Base-by-base conservation (phyloP, 1,139 yeast genomes). In the Meyerozyma carpophila region DNA sequence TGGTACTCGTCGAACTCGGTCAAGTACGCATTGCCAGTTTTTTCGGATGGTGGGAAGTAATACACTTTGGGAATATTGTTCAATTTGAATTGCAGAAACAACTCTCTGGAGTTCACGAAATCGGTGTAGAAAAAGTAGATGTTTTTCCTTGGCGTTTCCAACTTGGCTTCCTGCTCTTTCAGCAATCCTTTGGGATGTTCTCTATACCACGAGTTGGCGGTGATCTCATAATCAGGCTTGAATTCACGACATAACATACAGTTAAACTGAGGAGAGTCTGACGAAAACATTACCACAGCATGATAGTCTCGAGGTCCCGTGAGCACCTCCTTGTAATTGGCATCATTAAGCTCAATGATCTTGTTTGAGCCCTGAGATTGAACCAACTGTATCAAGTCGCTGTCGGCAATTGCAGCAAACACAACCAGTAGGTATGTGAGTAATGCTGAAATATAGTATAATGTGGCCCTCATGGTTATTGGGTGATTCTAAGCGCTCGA, bases 51-150 rank as follows among this genome's bases (percentile, higher is more conserved):
- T 4, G 74, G 66, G 61, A 81, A 84, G 48, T 83, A 65, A 63
- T 74, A 83, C 39, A 90, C 59, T 57, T 86, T 83, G 32, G 98
- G 98, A 34, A 93, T 95, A 48, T 81, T 82, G 54, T 79, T 78
- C 54, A 93, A 68, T 36, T 76, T 70, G 59, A 82, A 69, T 39
- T 61, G 61, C 56, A 69, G 73, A 71, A 84, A 89, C 52, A 74
- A 73, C 44, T 68, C 69, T 50, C 73, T 69, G 38, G 79, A 70
- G 37, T 79, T 79, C 43, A 73, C 65, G 56, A 87, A 82, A 57
- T 91, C 96, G 8, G 95, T 81, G 44, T 73, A 68, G 26, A 87
- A 85, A 61, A 93, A 88, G 65, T 77, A 82, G 32, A 91, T 65
- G 51, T 70, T 66, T 49, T 59, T 59, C 24, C 47, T 48, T n/a